These are phyloP conservation scores for Articulospora tetracladia DNA, from an alignment of 495 filamentous ascomycete genomes.

Conservation along the genomic window DNA sequence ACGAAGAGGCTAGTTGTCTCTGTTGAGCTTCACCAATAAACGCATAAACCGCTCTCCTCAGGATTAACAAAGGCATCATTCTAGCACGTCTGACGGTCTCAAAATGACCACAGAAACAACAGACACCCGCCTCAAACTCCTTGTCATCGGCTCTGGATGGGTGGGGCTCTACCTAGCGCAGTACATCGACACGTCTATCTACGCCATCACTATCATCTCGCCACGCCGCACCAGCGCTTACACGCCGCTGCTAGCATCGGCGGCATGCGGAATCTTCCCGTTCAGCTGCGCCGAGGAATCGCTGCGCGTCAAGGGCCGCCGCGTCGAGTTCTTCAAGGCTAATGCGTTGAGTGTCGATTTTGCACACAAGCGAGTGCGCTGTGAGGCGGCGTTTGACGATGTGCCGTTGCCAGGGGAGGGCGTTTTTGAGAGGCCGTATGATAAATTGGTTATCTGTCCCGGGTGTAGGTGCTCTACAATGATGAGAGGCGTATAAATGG, in stretches of 20 bases:
- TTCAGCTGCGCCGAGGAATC: constrained; percentile 79
- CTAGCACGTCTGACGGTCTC: too few species aligned
- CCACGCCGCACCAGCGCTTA: constrained; percentile 59
- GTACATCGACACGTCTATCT: constrained; percentile 7
- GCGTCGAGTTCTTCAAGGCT: constrained; percentile 61
- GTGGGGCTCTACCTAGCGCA: constrained; percentile 3
- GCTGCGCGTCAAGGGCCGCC: constrained; percentile 40
- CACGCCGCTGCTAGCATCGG: constrained; percentile 76
- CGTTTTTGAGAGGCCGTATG: constrained; percentile 61
- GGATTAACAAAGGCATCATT: too few species aligned
- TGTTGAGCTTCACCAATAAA: too few species aligned
- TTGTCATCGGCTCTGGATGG: constrained; percentile 18
- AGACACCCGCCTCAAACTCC: not conserved
- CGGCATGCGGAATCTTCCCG: constrained; percentile 79
- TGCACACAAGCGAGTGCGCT: constrained; percentile 57
- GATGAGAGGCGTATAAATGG: not conserved
- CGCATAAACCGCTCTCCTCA: too few species aligned
- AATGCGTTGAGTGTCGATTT: constrained; percentile 73
- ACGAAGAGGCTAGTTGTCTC: too few species aligned
- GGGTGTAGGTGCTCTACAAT: constrained; percentile 34
- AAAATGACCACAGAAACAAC: too few species aligned
- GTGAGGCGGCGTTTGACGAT: constrained; percentile 46
- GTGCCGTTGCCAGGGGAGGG: not conserved
- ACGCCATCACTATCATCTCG: constrained; percentile 15
- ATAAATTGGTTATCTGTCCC: constrained; percentile 75